Evolutionary conservation across 192 early-diverging fungal genomes (phyloP).

Genomic region (Backusella morwellensis): DNA sequence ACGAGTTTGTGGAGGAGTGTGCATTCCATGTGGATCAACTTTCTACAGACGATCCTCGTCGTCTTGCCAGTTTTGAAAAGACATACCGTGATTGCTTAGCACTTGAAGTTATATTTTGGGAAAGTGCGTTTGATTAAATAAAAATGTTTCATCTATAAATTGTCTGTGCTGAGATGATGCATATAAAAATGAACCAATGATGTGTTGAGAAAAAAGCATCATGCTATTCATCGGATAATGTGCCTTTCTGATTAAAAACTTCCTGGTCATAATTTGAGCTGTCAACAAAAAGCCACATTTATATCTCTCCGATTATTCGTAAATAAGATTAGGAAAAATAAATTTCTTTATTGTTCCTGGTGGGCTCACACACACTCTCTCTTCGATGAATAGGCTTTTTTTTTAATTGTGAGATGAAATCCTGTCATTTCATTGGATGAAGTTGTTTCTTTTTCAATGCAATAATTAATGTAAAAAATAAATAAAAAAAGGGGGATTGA

Average conservation of each 20-base stretch:
- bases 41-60: not conserved
- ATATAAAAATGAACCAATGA: no score
- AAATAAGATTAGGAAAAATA: not conserved
- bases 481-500: not conserved
- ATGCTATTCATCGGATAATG: no score
- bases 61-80: slow-evolving; percentile 7
- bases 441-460: not conserved
- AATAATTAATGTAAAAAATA: not conserved
- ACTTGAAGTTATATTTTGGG: slow-evolving; percentile 22
- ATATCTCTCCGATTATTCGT: not conserved
- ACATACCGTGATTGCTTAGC: slow-evolving; percentile 16
- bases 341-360: not conserved
- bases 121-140: slow-evolving; percentile 8
- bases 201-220: no score
- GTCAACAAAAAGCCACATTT: not conserved
- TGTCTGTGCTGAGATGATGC: no score
- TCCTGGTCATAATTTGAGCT: not conserved
- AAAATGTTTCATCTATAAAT: no score
- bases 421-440: not conserved
- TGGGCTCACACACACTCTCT: not conserved
- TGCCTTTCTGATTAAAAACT: no score
- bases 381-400: not conserved
- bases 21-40: slow-evolving; percentile 5
- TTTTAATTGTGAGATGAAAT: not conserved
- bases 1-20: slow-evolving; percentile 24